Evolutionary conservation across 148 eudicot genomes (phyloP).

Genomic region (Camellia japonica): DNA sequence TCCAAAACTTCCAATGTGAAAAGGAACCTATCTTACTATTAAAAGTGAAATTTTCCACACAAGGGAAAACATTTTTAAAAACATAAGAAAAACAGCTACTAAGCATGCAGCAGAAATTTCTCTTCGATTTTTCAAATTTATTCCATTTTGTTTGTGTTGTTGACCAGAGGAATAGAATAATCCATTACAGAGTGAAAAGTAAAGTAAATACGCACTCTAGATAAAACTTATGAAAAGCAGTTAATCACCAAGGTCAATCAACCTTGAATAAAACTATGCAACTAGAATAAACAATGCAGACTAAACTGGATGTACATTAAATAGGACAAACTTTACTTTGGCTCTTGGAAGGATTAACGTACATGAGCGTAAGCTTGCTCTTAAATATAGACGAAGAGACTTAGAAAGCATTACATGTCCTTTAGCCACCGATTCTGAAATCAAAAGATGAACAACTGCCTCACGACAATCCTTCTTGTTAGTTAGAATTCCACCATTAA

Average conservation of each 20-base stretch:
- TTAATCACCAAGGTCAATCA: no score
- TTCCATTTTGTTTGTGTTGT: background rate
- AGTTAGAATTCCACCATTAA: slow-evolving; percentile 25
- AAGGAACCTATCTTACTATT: background rate
- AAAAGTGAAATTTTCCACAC: background rate
- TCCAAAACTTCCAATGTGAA: background rate
- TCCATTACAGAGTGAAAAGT: background rate
- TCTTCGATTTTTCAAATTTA: background rate
- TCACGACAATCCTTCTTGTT: slow-evolving; percentile 46
- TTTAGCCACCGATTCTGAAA: slow-evolving; percentile 71
- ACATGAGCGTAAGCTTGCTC: slow-evolving; percentile 85
- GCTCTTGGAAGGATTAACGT: slow-evolving; percentile 36
- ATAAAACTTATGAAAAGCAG: background rate
- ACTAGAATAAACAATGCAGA: slow-evolving; percentile 1
- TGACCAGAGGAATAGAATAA: background rate
- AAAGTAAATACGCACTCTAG: background rate
- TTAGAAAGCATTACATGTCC: slow-evolving; percentile 86
- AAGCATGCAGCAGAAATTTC: slow-evolving; percentile 3
- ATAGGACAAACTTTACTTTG: slow-evolving; percentile 1
- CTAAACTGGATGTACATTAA: slow-evolving; percentile 8
- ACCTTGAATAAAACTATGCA: background rate
- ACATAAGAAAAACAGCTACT: background rate
- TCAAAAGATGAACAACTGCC: slow-evolving; percentile 58
- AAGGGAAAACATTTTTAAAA: background rate
- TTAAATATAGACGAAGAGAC: slow-evolving; percentile 70